Evolutionary conservation across 2,329 filamentous ascomycete genomes (phyloP).

Genomic region (Aspergillus sp.): DNA sequence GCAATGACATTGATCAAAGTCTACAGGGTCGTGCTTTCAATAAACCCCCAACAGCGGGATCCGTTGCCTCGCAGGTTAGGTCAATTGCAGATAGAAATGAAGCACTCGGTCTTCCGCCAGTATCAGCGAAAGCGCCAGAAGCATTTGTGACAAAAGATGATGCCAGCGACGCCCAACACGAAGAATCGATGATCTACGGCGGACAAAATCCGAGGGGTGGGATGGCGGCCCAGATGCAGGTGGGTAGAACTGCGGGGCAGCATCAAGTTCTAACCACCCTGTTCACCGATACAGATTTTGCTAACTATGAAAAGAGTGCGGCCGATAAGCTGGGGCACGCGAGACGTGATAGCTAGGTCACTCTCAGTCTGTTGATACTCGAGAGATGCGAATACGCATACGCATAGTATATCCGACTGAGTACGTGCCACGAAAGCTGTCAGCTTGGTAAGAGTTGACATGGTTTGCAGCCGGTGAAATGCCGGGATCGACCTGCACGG

Average conservation of each 20-base stretch:
- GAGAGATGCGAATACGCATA: neutral
- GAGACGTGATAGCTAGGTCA: neutral
- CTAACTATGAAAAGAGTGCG: slow-evolving; percentile 26
- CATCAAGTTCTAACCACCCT: neutral
- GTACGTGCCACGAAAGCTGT: neutral
- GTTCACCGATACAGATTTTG: neutral
- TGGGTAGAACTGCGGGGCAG: slow-evolving; percentile 19
- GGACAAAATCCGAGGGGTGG: slow-evolving; percentile 32
- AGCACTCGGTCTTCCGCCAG: slow-evolving; percentile 25
- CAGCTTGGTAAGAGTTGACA: neutral
- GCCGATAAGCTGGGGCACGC: slow-evolving; percentile 34
- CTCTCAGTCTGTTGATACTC: neutral
- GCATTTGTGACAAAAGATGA: slow-evolving; percentile 35
- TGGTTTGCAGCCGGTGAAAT: neutral
- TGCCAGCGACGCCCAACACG: slow-evolving; percentile 30
- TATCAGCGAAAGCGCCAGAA: slow-evolving; percentile 19
- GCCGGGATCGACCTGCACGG: neutral
- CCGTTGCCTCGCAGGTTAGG: slow-evolving; percentile 32
- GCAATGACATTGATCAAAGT: neutral
- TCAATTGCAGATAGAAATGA: slow-evolving; percentile 36
- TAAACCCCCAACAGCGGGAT: slow-evolving; percentile 29
- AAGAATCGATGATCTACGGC: slow-evolving; percentile 23
- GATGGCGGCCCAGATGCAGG: slow-evolving; percentile 36
- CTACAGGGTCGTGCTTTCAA: slow-evolving; percentile 36
- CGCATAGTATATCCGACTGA: neutral